Percentiles rank a stretch among this genome's conserved stretches.
Conservation (phyloP, 1,139 yeast genomes). For the Wickerhamomyces sp. region DNA sequence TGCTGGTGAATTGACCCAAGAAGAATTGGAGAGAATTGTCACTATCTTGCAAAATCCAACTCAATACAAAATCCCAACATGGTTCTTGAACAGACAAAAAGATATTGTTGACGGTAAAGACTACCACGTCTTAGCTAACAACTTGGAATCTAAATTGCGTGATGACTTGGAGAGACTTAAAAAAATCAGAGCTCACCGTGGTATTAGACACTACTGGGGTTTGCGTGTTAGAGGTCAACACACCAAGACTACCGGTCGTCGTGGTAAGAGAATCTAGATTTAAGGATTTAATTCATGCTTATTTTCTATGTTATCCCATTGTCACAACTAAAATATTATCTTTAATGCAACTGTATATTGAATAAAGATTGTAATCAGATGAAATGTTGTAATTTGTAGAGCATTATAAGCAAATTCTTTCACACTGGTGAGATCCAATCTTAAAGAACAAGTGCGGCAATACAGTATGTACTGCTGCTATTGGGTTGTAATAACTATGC, state of each 20-base stretch:
- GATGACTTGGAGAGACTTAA: constrained; percentile 99
- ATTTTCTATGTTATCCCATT: background rate
- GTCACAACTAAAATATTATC: background rate
- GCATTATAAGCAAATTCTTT: too few relatives aligned
- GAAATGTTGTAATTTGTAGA: too few relatives aligned
- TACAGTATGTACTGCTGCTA: too few relatives aligned
- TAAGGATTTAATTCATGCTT: background rate
- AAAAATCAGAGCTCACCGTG: constrained; percentile 99
- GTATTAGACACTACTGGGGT: constrained; percentile 99
- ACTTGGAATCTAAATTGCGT: constrained; percentile 98
- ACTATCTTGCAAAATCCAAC: constrained; percentile 99
- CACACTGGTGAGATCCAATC: too few relatives aligned
- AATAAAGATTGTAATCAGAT: constrained; percentile 1
- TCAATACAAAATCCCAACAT: constrained; percentile 98
- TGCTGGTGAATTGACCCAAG: constrained; percentile 99
- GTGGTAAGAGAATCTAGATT: constrained; percentile 37
- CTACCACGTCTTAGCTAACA: constrained; percentile 98
- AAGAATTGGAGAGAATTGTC: constrained; percentile 99
- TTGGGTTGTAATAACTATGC: too few relatives aligned
- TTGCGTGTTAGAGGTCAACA: constrained; percentile 97
- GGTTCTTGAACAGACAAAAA: constrained; percentile 99
- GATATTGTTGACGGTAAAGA: constrained; percentile 99
- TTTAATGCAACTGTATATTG: constrained; percentile 1
- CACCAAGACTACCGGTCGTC: constrained; percentile 99
- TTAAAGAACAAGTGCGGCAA: too few relatives aligned